Evolutionary conservation across 495 filamentous ascomycete species (phyloP), one percentile per base, ranked within the genome.

Genomic region (Neurospora terricola): DNA sequence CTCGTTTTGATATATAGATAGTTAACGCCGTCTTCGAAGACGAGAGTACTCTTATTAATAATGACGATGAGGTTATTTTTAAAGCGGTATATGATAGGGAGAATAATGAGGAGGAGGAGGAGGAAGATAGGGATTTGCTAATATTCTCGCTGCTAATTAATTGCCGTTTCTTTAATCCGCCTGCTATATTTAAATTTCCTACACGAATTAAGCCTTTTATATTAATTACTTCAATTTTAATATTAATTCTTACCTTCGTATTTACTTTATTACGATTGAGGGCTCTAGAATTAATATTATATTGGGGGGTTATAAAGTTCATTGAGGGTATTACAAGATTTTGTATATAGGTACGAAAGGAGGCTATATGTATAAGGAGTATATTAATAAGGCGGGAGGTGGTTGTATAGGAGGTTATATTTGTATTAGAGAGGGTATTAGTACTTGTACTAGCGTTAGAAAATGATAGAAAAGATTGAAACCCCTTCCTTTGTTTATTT

Each of bases 251-350:
- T 10, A 1, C 0, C 37, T 8, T 7, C 6, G n/a, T n/a, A n/a
- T 45, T 1, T n/a, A n/a, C 2, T 4, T 0, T 45, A n/a, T n/a
- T 3, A n/a, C 0, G 3, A n/a, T 2, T 45, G 3, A 0, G 7
- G 14, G 5, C 3, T n/a, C 2, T 45, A 18, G 0, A 45, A 21
- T n/a, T 3, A 45, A 45, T 9, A 45, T 1, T 45, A 45, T 45
- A n/a, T 3, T 45, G 9, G 8, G 4, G 0, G 18, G 18, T 45
- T 6, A 18, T 45, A n/a, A 45, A 45, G 2, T 18, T 8, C 1
- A 3, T 45, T 8, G 7, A 45, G 8, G 1, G 18, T 16, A n/a
- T 0, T 3, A 16, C 21, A 45, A 45, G 8, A 45, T 18, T 0
- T 45, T 0, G 3, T 21, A 45, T 45, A 9, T 3, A 45, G 18